Conservation (phyloP, 2,329 filamentous ascomycete species). For the Aureobasidium uvarum region DNA sequence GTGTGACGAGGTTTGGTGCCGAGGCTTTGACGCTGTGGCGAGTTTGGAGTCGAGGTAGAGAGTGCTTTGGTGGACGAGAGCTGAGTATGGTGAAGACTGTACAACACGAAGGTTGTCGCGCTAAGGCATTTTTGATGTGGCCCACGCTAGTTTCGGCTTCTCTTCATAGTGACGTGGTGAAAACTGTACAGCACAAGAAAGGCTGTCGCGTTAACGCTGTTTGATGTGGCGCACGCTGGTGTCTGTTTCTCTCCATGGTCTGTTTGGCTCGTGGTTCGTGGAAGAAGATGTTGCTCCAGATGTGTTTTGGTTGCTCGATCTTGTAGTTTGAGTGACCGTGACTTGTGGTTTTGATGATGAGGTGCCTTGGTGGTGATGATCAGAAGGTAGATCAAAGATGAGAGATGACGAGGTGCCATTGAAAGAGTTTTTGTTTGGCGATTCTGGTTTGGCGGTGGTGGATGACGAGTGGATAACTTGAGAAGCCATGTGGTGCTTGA, state of each 20-base stretch:
- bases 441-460: not conserved
- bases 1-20: slow-evolving; percentile 6
- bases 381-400: not conserved
- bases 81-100: not conserved
- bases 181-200: not conserved
- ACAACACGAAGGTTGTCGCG: slow-evolving; percentile 1
- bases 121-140: not conserved
- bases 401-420: not conserved
- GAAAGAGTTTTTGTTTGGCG: not conserved
- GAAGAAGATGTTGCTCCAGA: not conserved
- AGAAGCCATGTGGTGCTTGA: not conserved
- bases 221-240: not conserved
- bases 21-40: slow-evolving; percentile 10
- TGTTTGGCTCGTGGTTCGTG: not conserved
- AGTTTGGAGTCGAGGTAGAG: not conserved
- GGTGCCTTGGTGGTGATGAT: not conserved
- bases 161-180: not conserved
- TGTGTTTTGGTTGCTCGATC: slow-evolving; percentile 8
- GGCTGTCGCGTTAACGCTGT: not conserved
- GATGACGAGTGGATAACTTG: slow-evolving; percentile 2
- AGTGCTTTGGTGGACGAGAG: not conserved
- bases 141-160: not conserved
- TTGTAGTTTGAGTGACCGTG: not conserved
- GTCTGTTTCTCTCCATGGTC: not conserved
- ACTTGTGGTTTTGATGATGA: slow-evolving; percentile 2